These are phyloP conservation scores for Coemansia sp. DNA, from an alignment of 192 early-diverging fungal species.

Conservation along the genomic window DNA sequence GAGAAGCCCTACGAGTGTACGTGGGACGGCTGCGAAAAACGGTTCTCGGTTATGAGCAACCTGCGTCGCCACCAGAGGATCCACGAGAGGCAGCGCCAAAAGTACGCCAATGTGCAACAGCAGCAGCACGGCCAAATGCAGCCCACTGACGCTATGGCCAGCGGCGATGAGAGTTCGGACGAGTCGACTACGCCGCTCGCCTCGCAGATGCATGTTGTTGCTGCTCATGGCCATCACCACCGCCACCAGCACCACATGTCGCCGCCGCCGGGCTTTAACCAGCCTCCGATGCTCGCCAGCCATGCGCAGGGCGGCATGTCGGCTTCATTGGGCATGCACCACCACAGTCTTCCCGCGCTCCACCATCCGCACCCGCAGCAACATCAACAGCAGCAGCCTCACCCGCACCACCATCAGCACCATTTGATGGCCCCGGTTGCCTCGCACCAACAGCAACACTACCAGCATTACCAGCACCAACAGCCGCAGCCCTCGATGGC, in stretches of 20 bases:
- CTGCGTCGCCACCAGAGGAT: constrained; percentile 65
- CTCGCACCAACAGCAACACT: constrained; percentile 1
- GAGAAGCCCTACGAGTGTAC: constrained; percentile 60
- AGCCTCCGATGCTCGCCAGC: constrained; percentile 12
- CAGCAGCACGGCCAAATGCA: constrained; percentile 23
- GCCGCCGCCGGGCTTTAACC: constrained; percentile 18
- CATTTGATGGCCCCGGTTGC: constrained; percentile 3
- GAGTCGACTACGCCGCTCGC: constrained; percentile 50
- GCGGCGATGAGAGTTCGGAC: constrained; percentile 23
- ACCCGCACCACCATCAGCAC: constrained; percentile 9
- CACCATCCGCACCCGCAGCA: constrained; percentile 3
- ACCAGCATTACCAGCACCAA: constrained; percentile 6
- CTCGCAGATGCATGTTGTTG: constrained; percentile 28
- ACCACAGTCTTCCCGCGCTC: constrained; percentile 7
- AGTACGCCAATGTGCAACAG: constrained; percentile 43
- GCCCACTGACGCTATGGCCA: not conserved
- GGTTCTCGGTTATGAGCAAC: constrained; percentile 71
- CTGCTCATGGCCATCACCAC: constrained; percentile 8
- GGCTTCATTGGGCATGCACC: constrained; percentile 6
- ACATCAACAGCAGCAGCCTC: not conserved
- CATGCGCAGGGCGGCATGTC: constrained; percentile 3
- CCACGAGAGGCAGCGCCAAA: constrained; percentile 56
- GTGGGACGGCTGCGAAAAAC: constrained; percentile 63
- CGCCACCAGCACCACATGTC: constrained; percentile 24
- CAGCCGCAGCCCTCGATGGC: not conserved